Conservation (phyloP, 108 stramenopile species). For the Cyclotella kingstonii region DNA sequence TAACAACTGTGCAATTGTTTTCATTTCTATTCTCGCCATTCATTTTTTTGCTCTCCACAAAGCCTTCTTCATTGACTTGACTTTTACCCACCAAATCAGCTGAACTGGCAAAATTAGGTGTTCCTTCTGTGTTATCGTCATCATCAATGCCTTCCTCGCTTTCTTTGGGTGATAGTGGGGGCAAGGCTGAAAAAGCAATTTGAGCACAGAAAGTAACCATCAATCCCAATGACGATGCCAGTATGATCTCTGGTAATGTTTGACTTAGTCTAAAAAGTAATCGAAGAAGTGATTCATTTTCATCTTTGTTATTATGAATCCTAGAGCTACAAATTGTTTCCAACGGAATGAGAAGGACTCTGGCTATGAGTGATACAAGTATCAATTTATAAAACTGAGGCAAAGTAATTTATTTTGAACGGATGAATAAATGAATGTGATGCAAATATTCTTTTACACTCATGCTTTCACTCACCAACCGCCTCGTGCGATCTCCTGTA, state of each 20-base stretch:
- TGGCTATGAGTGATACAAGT: slow-evolving; percentile 32
- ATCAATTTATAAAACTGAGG: slow-evolving; percentile 41
- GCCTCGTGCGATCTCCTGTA: slow-evolving; percentile 40
- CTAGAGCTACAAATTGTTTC: slow-evolving; percentile 7
- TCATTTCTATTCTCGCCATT: neutral
- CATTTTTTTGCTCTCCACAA: neutral
- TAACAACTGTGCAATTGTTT: slow-evolving; percentile 1
- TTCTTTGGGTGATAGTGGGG: slow-evolving; percentile 21
- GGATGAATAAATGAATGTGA: neutral
- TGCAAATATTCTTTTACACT: neutral
- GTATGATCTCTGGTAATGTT: slow-evolving; percentile 40
- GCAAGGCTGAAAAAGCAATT: slow-evolving; percentile 38
- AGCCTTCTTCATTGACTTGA: neutral
- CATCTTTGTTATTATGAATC: neutral
- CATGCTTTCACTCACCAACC: slow-evolving; percentile 20
- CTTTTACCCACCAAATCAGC: slow-evolving; percentile 14
- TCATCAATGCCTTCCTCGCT: slow-evolving; percentile 20
- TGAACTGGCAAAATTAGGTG: slow-evolving; percentile 4
- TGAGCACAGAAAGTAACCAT: slow-evolving; percentile 36
- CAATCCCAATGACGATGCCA: slow-evolving; percentile 33
- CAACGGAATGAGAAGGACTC: slow-evolving; percentile 30
- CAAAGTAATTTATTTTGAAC: neutral
- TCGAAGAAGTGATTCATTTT: slow-evolving; percentile 2
- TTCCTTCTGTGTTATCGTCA: slow-evolving; percentile 20
- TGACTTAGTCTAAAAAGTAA: slow-evolving; percentile 35